Conservation (phyloP, 2,329 filamentous ascomycete genomes). For the Hymenoscyphus fructigenus region DNA sequence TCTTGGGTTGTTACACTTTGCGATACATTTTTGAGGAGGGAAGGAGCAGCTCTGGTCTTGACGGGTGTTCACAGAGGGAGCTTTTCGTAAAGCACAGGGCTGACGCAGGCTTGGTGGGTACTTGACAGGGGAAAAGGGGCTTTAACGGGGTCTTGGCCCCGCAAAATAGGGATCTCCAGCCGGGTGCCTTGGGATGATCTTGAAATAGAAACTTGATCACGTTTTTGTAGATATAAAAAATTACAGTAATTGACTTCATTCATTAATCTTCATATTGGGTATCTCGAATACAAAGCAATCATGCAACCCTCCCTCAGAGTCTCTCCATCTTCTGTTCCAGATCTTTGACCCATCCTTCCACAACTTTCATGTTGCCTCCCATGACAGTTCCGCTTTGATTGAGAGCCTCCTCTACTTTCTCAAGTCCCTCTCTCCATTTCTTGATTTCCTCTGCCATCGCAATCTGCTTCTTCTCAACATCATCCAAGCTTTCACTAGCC, state of each 20-base stretch:
- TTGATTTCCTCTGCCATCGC: slow-evolving; percentile 83
- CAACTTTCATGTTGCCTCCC: slow-evolving; percentile 76
- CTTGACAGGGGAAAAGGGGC: not conserved
- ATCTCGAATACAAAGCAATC: slow-evolving; percentile 26
- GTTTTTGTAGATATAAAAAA: not conserved
- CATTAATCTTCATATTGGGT: slow-evolving; percentile 27
- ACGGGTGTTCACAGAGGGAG: not conserved
- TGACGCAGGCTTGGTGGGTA: not conserved
- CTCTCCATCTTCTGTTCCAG: slow-evolving; percentile 74
- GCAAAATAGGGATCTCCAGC: not conserved
- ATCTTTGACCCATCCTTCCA: slow-evolving; percentile 86
- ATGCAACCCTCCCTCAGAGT: slow-evolving; percentile 24
- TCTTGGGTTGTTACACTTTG: not conserved
- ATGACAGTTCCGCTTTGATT: slow-evolving; percentile 67
- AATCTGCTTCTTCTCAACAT: slow-evolving; percentile 74
- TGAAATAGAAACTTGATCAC: not conserved
- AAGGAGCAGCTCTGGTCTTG: not conserved
- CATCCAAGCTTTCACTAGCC: slow-evolving; percentile 73
- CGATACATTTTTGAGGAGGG: not conserved
- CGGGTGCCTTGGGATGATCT: not conserved
- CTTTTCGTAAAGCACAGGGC: not conserved
- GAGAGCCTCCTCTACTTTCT: slow-evolving; percentile 75
- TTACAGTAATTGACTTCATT: not conserved
- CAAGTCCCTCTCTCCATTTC: slow-evolving; percentile 80
- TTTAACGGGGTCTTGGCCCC: not conserved